Conservation (phyloP, 1,139 yeast species). For the Pichiaceae sp. region DNA sequence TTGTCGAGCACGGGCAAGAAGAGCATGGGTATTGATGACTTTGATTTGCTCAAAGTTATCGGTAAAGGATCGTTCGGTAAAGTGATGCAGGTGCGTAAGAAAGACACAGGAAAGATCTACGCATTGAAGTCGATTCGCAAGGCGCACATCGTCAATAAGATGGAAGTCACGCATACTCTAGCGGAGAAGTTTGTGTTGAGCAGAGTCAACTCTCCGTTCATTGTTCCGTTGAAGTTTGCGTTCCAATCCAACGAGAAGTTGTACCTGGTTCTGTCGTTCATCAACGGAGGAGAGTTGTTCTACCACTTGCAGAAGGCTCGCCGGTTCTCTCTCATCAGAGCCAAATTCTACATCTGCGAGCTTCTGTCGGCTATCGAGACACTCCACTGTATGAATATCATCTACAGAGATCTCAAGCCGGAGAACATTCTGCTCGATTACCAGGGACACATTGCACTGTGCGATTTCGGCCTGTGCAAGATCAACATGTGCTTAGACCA, state of each 20-base stretch:
- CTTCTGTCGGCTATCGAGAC: conserved; percentile 87
- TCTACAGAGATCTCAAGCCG: conserved; percentile 92
- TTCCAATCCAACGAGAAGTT: conserved; percentile 95
- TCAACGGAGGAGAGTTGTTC: conserved; percentile 95
- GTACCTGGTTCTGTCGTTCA: conserved; percentile 82
- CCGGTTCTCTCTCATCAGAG: conserved; percentile 77
- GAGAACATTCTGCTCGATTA: conserved; percentile 89
- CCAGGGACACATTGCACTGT: conserved; percentile 94
- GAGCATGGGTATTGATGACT: conserved; percentile 80
- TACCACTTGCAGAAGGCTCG: conserved; percentile 92
- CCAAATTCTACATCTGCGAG: conserved; percentile 92
- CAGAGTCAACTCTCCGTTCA: conserved; percentile 89
- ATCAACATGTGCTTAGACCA: conserved; percentile 65
- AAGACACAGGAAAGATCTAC: conserved; percentile 88
- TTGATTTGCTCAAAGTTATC: conserved; percentile 85
- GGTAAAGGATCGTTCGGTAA: conserved; percentile 98
- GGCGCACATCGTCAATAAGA: conserved; percentile 86
- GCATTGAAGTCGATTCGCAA: conserved; percentile 91
- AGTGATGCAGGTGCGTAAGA: conserved; percentile 96
- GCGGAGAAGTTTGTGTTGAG: conserved; percentile 96
- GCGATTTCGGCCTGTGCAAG: conserved; percentile 95
- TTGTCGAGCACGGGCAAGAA: conserved; percentile 41
- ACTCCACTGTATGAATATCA: conserved; percentile 81
- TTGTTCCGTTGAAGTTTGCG: conserved; percentile 93
- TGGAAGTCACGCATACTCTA: conserved; percentile 92